Percentiles rank a stretch among this genome's conserved stretches.
Conservation (phyloP, 1,284 basidiomycete species). For the Cystobasidium pallidum region DNA sequence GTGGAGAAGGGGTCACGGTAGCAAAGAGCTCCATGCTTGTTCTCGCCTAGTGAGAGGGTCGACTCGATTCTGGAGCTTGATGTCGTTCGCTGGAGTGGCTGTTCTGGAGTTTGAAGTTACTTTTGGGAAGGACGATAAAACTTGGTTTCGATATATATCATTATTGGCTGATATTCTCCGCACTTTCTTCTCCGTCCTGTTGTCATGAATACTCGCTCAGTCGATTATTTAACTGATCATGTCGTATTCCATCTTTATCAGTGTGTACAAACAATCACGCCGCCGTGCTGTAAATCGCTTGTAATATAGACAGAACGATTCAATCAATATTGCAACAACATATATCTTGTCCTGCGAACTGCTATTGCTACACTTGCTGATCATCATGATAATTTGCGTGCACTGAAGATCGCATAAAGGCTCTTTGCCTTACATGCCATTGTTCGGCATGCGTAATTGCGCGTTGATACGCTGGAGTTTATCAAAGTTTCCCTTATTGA, state of each 20-base stretch:
- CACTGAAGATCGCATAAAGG: too few relatives aligned
- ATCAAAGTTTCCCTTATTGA: slow-evolving; percentile 36
- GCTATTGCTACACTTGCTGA: not conserved
- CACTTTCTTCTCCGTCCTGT: not conserved
- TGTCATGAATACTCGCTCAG: too few relatives aligned
- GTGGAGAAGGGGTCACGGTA: not conserved
- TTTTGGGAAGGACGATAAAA: slow-evolving; percentile 38
- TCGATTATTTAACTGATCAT: too few relatives aligned
- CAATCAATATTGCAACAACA: not conserved
- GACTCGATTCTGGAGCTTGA: not conserved
- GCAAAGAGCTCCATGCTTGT: not conserved
- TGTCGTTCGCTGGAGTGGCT: not conserved
- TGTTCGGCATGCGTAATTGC: slow-evolving; percentile 7
- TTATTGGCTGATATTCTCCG: not conserved
- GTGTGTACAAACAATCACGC: too few relatives aligned
- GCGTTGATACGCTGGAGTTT: slow-evolving; percentile 23
- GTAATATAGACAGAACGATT: not conserved
- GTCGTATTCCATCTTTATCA: too few relatives aligned
- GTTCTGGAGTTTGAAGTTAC: slow-evolving; percentile 11
- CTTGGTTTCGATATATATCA: slow-evolving; percentile 37
- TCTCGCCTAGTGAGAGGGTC: not conserved
- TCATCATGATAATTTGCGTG: not conserved
- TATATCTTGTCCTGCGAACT: not conserved
- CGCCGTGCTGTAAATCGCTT: too few relatives aligned
- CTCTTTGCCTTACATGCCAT: not conserved